Evolutionary conservation across 1,284 basidiomycete genomes (phyloP).

Genomic region (Trichosporon ovoides): DNA sequence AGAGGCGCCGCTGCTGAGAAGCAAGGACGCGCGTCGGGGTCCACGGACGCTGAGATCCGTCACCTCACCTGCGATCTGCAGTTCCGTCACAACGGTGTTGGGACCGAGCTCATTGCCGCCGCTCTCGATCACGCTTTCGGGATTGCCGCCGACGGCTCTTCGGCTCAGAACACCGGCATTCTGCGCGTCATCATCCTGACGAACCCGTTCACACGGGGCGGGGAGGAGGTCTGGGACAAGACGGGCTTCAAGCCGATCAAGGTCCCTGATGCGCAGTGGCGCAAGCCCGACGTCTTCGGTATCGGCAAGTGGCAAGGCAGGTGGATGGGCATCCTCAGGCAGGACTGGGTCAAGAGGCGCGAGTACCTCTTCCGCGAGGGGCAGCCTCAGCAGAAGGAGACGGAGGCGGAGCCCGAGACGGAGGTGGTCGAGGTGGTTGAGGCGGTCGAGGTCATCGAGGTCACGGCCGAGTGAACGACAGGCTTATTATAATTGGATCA

Average conservation of each 20-base stretch:
- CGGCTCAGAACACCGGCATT: neutral
- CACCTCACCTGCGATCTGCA: slow-evolving; percentile 68
- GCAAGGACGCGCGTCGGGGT: neutral
- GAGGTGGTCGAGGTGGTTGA: neutral
- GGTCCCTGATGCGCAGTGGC: neutral
- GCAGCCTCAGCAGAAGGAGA: slow-evolving; percentile 6
- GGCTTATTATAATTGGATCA: neutral
- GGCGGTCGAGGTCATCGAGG: no score
- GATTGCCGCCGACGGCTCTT: neutral
- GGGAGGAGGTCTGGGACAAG: slow-evolving; percentile 50
- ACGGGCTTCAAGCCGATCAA: slow-evolving; percentile 53
- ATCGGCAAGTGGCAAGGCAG: slow-evolving; percentile 17
- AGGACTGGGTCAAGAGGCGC: slow-evolving; percentile 1
- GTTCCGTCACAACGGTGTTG: slow-evolving; percentile 57
- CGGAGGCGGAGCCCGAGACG: no score
- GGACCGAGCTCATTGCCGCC: slow-evolving; percentile 61
- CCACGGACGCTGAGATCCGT: slow-evolving; percentile 59
- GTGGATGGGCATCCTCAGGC: slow-evolving; percentile 18
- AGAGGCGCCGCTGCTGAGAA: slow-evolving; percentile 24
- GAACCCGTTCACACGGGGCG: slow-evolving; percentile 50
- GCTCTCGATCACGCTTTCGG: slow-evolving; percentile 59
- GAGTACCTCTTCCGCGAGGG: slow-evolving; percentile 3
- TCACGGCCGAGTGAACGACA: no score
- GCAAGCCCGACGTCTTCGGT: slow-evolving; percentile 8
- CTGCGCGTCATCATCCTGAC: slow-evolving; percentile 54